Evolutionary conservation across 2,329 filamentous ascomycete genomes (phyloP).

Genomic region (Cyanodermella asteris): DNA sequence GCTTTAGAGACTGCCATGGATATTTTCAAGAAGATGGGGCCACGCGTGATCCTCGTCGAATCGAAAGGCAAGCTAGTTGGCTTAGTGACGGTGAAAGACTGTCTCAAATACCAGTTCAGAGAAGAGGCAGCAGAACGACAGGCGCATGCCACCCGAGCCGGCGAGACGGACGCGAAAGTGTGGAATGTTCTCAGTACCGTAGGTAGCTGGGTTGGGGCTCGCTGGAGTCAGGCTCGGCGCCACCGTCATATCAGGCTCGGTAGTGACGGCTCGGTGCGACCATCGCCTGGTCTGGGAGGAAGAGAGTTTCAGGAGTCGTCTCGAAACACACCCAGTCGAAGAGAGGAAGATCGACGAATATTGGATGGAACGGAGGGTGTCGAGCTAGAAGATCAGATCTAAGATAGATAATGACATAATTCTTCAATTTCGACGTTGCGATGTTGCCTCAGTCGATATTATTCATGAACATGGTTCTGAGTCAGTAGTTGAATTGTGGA

Average conservation of each 20-base stretch:
- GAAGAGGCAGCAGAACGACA: constrained; percentile 67
- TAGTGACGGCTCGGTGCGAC: constrained; percentile 7
- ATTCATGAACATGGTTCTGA: too few relatives aligned
- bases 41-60: constrained; percentile 79
- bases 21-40: constrained; percentile 92
- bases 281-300: constrained; percentile 7
- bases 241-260: constrained; percentile 6
- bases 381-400: constrained; percentile 25
- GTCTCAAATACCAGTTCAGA: constrained; percentile 92
- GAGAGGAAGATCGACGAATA: constrained; percentile 15
- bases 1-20: constrained; percentile 96
- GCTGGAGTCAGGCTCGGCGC: constrained; percentile 33
- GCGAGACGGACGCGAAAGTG: constrained; percentile 40
- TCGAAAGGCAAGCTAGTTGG: constrained; percentile 66
- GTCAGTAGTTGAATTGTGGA: too few relatives aligned
- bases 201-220: constrained; percentile 34
- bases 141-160: constrained; percentile 31
- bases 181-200: constrained; percentile 35
- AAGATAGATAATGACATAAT: constrained; percentile 15
- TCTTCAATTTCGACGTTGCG: too few relatives aligned
- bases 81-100: constrained; percentile 89
- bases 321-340: constrained; percentile 5
- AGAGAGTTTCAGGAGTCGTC: constrained; percentile 10
- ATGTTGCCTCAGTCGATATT: too few relatives aligned
- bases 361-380: constrained; percentile 30